Conservation (phyloP, 1,284 basidiomycete species). For the Phaffia rhodozyma region DNA sequence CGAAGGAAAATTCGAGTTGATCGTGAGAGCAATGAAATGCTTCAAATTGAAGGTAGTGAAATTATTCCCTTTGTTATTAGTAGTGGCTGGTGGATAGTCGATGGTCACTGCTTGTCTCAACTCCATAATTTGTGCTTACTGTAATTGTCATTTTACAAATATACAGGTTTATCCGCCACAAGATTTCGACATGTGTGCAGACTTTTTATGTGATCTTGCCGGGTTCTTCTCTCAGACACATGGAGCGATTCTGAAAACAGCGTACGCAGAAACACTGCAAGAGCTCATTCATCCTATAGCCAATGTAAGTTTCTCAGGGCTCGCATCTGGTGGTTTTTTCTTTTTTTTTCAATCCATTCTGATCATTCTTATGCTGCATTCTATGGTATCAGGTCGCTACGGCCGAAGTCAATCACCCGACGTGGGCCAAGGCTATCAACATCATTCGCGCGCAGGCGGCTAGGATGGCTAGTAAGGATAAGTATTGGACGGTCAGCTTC, state of each 20-base stretch:
- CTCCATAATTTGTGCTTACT: too few species aligned
- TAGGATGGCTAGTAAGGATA: constrained; percentile 77
- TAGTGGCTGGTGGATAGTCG: background rate
- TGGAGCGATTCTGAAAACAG: constrained; percentile 67
- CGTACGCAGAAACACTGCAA: constrained; percentile 73
- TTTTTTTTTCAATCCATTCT: background rate
- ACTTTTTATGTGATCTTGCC: constrained; percentile 73
- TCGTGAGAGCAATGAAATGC: constrained; percentile 64
- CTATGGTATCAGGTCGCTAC: constrained; percentile 59
- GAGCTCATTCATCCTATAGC: constrained; percentile 77
- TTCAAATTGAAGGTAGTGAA: constrained; percentile 60
- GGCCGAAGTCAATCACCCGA: constrained; percentile 89
- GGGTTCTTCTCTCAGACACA: constrained; percentile 74
- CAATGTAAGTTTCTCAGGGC: constrained; percentile 44
- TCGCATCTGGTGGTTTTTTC: constrained; percentile 1
- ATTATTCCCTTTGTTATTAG: constrained; percentile 1
- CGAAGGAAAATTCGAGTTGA: constrained; percentile 66
- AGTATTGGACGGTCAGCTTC: constrained; percentile 82
- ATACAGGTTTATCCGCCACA: constrained; percentile 80
- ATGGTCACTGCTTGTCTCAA: background rate
- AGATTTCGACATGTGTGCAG: constrained; percentile 83
- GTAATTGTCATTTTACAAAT: too few species aligned
- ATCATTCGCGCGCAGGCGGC: constrained; percentile 70
- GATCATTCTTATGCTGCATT: background rate
- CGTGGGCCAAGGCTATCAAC: constrained; percentile 85